Evolutionary conservation across 1,284 basidiomycete genomes (phyloP), one percentile per base, ranked within the genome.

Genomic region (Rhodotorula glutinis): DNA sequence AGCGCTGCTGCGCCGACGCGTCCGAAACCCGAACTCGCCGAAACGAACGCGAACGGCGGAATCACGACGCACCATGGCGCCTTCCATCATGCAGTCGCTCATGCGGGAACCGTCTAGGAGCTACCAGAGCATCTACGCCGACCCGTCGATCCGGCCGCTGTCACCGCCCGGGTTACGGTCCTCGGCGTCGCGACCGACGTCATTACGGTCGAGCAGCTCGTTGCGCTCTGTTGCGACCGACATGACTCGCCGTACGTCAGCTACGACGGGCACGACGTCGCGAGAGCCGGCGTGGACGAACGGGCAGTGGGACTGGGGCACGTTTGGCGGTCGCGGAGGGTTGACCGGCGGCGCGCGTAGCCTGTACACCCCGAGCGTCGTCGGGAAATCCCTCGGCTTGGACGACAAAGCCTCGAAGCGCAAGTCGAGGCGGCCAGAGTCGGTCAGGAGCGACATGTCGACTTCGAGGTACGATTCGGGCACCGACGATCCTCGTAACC

Each of bases 301-400:
- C 40, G 67, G 67, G 4, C 44, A 71, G 43, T 71, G 70, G 70
- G 67, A 71, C 40, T 71, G 70, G 70, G 53, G 58, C 44, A n/a
- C 38, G 7, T 71, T 59, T 30, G 66, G 67, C 13, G 70, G 67
- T 1, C 56, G 70, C 14, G 52, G 40, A 16, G 70, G 70, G 3
- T 44, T 71, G 29, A 71, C 70, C 8, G 62, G 64, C 29, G 67
- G 67, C 1, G 51, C 66, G 16, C 43, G 56, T 40, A 66, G 64
- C 30, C 47, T 69, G 25, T 33, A 66, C 53, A 60, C 64, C 0
- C 64, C 64, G 17, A 62, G 60, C 44, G 67, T 60, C 21, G 61
- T 71, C 23, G 70, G 56, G 1, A 55, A 51, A 3, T 62, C 62
- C 16, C 53, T 63, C 27, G 69, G 66, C 3, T n/a, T 57, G 7